Percentiles rank a stretch among this genome's conserved stretches.
Conservation (phyloP, 2,329 filamentous ascomycete species). For the Lachnellula cervina region DNA sequence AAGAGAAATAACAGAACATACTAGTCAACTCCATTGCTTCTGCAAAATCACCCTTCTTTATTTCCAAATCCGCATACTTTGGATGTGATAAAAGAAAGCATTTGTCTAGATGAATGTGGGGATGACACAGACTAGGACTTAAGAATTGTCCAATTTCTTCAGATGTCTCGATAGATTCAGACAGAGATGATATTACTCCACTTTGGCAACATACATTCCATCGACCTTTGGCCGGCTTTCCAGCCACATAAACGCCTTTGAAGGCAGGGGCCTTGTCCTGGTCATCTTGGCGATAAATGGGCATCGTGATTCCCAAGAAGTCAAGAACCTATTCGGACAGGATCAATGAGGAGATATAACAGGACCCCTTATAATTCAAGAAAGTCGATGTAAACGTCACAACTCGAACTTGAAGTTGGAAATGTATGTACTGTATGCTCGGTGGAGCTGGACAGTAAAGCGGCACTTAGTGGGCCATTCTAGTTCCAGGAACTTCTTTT, state of each 20-base stretch:
- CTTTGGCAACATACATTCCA: slow-evolving; percentile 33
- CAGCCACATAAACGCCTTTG: slow-evolving; percentile 30
- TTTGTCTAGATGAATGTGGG: slow-evolving; percentile 70
- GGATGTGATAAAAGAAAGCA: slow-evolving; percentile 55
- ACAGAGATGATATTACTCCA: slow-evolving; percentile 29
- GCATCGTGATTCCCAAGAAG: neutral
- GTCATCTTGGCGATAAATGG: neutral
- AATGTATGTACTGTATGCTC: too few relatives aligned
- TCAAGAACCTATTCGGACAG: too few relatives aligned
- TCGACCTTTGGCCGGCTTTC: slow-evolving; percentile 23
- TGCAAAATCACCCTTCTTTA: slow-evolving; percentile 55
- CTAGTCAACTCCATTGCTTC: slow-evolving; percentile 59
- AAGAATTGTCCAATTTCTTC: slow-evolving; percentile 32
- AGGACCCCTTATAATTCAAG: too few relatives aligned
- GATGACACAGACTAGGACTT: slow-evolving; percentile 59
- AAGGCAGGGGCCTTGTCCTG: slow-evolving; percentile 1
- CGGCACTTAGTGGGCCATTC: too few relatives aligned
- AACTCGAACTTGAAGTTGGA: too few relatives aligned
- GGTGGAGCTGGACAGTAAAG: too few relatives aligned
- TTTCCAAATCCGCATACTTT: slow-evolving; percentile 55
- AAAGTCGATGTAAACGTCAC: too few relatives aligned
- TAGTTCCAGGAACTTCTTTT: too few relatives aligned
- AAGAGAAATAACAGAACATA: slow-evolving; percentile 11
- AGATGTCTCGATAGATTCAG: slow-evolving; percentile 8
- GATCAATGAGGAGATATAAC: too few relatives aligned